Evolutionary conservation across 805 yeast species (phyloP).

Genomic region (Wickerhamomyces bovis): DNA sequence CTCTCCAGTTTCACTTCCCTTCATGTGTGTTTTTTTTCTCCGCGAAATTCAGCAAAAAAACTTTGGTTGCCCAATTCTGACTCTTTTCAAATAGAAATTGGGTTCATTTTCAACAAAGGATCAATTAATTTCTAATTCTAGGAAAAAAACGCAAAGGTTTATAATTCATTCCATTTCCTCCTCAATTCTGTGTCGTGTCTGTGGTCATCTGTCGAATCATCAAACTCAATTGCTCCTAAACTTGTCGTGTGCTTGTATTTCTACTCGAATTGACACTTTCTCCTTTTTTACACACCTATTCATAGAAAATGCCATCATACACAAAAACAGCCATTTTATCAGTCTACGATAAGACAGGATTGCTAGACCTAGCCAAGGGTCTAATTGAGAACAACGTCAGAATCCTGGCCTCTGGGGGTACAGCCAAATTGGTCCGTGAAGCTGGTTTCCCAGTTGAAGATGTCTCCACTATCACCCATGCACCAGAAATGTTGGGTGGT

Average conservation of each 20-base stretch:
- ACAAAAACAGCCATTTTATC: slow-evolving; percentile 90
- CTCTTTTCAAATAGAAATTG: slow-evolving; percentile 10
- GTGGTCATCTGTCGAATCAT: background rate
- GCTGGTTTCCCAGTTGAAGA: slow-evolving; percentile 98
- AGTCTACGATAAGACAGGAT: slow-evolving; percentile 95
- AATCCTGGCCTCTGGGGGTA: slow-evolving; percentile 95
- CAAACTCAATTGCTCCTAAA: background rate
- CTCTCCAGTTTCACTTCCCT: background rate
- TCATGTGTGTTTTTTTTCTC: background rate
- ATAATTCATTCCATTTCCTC: background rate
- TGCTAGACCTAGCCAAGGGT: slow-evolving; percentile 94
- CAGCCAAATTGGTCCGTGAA: slow-evolving; percentile 89
- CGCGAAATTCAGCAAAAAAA: background rate
- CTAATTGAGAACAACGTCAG: slow-evolving; percentile 83
- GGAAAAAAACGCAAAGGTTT: background rate
- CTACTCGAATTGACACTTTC: background rate
- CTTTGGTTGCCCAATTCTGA: slow-evolving; percentile 1
- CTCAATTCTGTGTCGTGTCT: background rate
- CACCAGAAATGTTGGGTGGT: slow-evolving; percentile 98
- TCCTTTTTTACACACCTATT: background rate
- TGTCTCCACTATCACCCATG: slow-evolving; percentile 90
- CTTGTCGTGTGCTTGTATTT: background rate
- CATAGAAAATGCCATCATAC: slow-evolving; percentile 28
- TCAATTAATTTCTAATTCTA: background rate
- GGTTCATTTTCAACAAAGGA: slow-evolving; percentile 3